Conservation (phyloP, 495 filamentous ascomycete genomes). For the Aspergillus coremiiformis region DNA sequence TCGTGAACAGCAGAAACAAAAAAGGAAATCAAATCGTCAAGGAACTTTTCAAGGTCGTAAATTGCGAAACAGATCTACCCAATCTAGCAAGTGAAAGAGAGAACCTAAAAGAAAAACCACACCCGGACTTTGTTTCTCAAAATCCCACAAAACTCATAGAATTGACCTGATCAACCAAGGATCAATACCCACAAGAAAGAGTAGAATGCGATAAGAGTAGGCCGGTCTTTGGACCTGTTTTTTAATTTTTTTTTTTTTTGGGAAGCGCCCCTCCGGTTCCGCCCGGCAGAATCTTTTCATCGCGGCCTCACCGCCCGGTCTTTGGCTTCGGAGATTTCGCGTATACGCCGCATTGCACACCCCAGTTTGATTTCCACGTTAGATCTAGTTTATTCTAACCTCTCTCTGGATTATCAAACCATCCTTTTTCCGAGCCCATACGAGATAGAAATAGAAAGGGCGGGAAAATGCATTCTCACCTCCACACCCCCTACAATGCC, state of each 20-base stretch:
- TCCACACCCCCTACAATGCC: constrained; percentile 83
- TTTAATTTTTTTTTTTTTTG: constrained; percentile 30
- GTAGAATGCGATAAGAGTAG: background rate
- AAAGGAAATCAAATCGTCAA: background rate
- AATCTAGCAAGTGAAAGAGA: background rate
- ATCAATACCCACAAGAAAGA: background rate
- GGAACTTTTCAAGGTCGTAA: background rate
- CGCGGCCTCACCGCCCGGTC: constrained; percentile 25
- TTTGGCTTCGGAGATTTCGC: constrained; percentile 7
- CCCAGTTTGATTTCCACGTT: too few species aligned
- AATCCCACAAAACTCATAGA: background rate
- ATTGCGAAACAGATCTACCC: background rate
- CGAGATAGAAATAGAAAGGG: background rate
- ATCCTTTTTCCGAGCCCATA: background rate
- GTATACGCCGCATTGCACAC: background rate
- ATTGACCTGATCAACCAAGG: constrained; percentile 3
- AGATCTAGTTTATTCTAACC: too few species aligned
- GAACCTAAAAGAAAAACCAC: background rate
- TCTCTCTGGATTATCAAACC: too few species aligned
- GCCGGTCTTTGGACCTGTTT: constrained; percentile 12
- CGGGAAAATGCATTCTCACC: constrained; percentile 84
- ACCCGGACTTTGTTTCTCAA: background rate
- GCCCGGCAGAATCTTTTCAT: constrained; percentile 31
- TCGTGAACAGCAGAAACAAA: constrained; percentile 22
- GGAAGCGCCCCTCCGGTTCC: constrained; percentile 12